These are phyloP conservation scores for Starmera caribaea DNA, from an alignment of 805 yeast genomes.

Conservation along the genomic window DNA sequence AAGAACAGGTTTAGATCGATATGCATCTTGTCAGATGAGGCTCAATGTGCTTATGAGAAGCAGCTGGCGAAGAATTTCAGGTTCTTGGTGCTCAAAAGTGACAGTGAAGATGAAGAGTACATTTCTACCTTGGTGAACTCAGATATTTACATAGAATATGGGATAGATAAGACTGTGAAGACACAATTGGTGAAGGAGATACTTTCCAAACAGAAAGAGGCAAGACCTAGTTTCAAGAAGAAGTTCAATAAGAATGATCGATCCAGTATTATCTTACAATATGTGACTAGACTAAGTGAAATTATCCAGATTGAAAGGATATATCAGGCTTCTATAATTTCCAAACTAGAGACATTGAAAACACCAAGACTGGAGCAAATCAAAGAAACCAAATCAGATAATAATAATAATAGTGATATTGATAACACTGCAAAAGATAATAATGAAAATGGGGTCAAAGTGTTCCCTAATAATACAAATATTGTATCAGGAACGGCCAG, in stretches of 20 bases:
- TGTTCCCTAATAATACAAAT: slow-evolving; percentile 7
- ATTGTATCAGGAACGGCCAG: slow-evolving; percentile 2
- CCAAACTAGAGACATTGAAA: slow-evolving; percentile 10
- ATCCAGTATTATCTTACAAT: slow-evolving; percentile 34
- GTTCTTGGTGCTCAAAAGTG: slow-evolving; percentile 31
- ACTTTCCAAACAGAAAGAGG: slow-evolving; percentile 17
- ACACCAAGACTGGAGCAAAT: slow-evolving; percentile 6
- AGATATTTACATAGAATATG: slow-evolving; percentile 50
- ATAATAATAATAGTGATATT: slow-evolving; percentile 3
- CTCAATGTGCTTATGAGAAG: slow-evolving; percentile 22
- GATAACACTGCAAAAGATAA: slow-evolving; percentile 1
- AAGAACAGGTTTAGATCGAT: slow-evolving; percentile 58
- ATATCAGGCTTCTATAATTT: slow-evolving; percentile 33
- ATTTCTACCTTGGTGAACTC: slow-evolving; percentile 35
- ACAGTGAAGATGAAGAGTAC: slow-evolving; percentile 34
- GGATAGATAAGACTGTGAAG: slow-evolving; percentile 28
- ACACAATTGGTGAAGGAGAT: slow-evolving; percentile 29
- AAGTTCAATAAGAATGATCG: slow-evolving; percentile 30
- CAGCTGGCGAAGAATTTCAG: slow-evolving; percentile 14
- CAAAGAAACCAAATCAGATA: slow-evolving; percentile 3
- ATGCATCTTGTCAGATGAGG: slow-evolving; percentile 43
- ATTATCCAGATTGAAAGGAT: slow-evolving; percentile 59
- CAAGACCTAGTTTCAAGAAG: slow-evolving; percentile 12
- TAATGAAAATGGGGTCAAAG: slow-evolving; percentile 7
- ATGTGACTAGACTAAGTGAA: slow-evolving; percentile 43